phyloP scores from a whole-genome alignment of 768 basidiomycete genomes.

The Clitopilus hobsonii region DNA sequence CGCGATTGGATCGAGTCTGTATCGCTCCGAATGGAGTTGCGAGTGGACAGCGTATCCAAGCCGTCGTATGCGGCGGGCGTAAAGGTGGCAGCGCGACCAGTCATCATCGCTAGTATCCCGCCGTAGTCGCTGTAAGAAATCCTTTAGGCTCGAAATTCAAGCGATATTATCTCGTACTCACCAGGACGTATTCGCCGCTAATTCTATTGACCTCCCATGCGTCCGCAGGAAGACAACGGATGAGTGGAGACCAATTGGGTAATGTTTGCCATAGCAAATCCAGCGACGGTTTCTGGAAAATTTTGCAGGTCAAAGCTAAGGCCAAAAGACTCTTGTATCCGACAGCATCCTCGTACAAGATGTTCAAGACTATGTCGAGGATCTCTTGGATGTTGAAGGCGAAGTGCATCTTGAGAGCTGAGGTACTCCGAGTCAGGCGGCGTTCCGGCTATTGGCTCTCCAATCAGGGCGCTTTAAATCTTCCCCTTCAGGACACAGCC shows the following conservation, averaged over 20 bases:
- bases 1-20: background rate
- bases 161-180: background rate
- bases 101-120: background rate
- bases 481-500: background rate
- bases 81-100: background rate
- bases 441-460: background rate
- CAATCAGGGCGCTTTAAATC: no score
- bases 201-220: background rate
- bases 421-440: background rate
- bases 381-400: background rate
- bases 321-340: background rate
- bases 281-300: background rate
- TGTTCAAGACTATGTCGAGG: background rate
- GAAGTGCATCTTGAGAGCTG: background rate
- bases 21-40: background rate
- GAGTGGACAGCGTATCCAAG: background rate
- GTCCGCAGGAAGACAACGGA: background rate
- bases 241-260: background rate
- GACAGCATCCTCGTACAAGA: background rate
- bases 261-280: background rate
- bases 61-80: background rate
- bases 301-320: background rate
- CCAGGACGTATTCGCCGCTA: background rate
- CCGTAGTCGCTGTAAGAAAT: background rate
- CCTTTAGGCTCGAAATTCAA: background rate